Conservation (phyloP, 169 alveolate species). For the Toxoplasma gondii region DNA sequence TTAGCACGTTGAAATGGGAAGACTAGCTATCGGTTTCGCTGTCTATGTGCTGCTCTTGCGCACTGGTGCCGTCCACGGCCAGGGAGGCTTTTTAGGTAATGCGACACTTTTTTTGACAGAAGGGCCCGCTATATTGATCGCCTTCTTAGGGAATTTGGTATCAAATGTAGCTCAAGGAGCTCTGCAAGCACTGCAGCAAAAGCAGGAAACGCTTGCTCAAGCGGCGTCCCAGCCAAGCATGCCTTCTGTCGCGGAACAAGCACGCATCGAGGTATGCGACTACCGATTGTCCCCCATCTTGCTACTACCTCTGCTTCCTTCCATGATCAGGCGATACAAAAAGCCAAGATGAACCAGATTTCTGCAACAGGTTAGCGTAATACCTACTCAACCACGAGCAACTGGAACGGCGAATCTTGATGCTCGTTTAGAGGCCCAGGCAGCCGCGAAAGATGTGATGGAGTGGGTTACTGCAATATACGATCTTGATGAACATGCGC, state of each 20-base stretch:
- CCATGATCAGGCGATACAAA: slow-evolving; percentile 6
- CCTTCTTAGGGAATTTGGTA: not conserved
- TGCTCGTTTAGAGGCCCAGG: not conserved
- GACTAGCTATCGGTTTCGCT: not conserved
- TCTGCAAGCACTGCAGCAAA: not conserved
- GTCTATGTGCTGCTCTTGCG: not conserved
- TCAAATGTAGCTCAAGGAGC: slow-evolving; percentile 1
- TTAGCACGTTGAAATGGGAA: not conserved
- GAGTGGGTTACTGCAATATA: not conserved
- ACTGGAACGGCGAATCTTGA: not conserved
- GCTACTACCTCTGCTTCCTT: not conserved
- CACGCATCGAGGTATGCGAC: not conserved
- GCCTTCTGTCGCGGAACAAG: not conserved
- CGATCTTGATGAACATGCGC: not conserved
- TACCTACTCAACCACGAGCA: not conserved
- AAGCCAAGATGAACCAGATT: not conserved
- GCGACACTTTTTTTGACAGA: not conserved
- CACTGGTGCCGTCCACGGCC: not conserved
- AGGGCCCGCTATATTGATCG: not conserved
- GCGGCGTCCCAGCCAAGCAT: not conserved
- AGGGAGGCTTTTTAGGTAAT: not conserved
- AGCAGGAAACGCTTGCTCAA: not conserved
- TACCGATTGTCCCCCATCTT: too few relatives aligned
- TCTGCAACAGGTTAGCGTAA: not conserved
- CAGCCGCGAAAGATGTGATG: not conserved